Evolutionary conservation across 2,329 filamentous ascomycete species (phyloP), one percentile per base, ranked within the genome.

Genomic region (Penicillium sp.): DNA sequence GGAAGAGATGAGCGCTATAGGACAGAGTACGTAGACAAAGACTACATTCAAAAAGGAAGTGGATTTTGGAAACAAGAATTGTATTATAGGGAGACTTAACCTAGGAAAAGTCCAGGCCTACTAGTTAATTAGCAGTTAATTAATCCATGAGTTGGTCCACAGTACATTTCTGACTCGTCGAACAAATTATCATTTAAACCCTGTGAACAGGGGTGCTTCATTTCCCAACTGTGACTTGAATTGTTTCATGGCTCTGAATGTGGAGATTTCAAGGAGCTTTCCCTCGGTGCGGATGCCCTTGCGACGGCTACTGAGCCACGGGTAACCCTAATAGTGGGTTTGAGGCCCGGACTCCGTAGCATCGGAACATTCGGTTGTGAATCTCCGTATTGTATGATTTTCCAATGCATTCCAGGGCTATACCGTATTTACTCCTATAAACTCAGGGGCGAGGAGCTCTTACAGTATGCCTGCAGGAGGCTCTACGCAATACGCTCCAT

Each of bases 191-290:
- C 14, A 4, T 14, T 12, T 8, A 15, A 22, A 44, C 11, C 31
- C 48, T 29, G 18, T 20, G 12, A 11, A 27, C 12, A 57, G 52
- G 55, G 54, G 37, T 33, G 18, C 42, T 56, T 62, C 60, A 65
- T 60, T 62, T 60, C 56, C 50, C 56, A 54, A 51, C 56, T 63
- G 63, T 29, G 58, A 66, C 64, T 44, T 26, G 48, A 45, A 51
- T 20, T 60, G 63, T 65, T 66, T 66, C 64, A 66, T 53, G 45
- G 49, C 7, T 50, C 33, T 33, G n/a, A 29, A 54, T 59, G 63
- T 65, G 63, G 63, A 64, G 63, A 66, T 65, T 66, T 54, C 51
- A 57, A 56, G 63, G 57, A 58, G 57, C 53, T 55, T 54, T 50
- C 18, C 26, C 41, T 31, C 40, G 58, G 56, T 57, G 53, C 50